Evolutionary conservation across 106 monocot genomes (phyloP).

Genomic region (Apostasia shenzhenica): DNA sequence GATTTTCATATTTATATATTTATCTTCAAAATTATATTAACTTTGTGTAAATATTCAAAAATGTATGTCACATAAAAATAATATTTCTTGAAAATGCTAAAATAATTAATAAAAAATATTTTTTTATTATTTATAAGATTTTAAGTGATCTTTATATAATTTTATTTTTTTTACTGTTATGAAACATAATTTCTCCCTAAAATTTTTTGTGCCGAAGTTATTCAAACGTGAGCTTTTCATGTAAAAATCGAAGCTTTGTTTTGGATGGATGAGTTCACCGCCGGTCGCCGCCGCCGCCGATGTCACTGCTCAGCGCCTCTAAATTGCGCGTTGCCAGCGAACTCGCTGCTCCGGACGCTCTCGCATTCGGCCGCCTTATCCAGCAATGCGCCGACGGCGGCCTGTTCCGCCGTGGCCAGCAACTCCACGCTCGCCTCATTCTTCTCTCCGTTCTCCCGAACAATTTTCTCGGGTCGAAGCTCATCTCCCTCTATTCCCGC

Average conservation of each 20-base stretch:
- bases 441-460: slow-evolving; percentile 19
- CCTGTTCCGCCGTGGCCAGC: slow-evolving; percentile 13
- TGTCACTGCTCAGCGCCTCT: background rate
- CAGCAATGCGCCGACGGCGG: slow-evolving; percentile 25
- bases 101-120: too few species aligned
- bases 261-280: slow-evolving; percentile 13
- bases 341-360: slow-evolving; percentile 4
- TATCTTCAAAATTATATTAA: too few species aligned
- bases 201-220: too few species aligned
- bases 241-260: background rate
- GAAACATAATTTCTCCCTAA: too few species aligned
- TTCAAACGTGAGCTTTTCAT: too few species aligned
- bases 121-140: too few species aligned
- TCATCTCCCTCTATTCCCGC: slow-evolving; percentile 41
- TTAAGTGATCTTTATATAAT: too few species aligned
- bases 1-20: too few species aligned
- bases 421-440: slow-evolving; percentile 37
- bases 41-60: too few species aligned
- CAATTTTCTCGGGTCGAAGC: slow-evolving; percentile 45
- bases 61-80: too few species aligned
- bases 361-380: slow-evolving; percentile 28
- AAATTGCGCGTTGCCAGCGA: background rate
- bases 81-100: too few species aligned
- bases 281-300: slow-evolving; percentile 2
- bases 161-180: too few species aligned